Evolutionary conservation across 2,329 filamentous ascomycete species (phyloP).

Genomic region (Monosporascus sp.): DNA sequence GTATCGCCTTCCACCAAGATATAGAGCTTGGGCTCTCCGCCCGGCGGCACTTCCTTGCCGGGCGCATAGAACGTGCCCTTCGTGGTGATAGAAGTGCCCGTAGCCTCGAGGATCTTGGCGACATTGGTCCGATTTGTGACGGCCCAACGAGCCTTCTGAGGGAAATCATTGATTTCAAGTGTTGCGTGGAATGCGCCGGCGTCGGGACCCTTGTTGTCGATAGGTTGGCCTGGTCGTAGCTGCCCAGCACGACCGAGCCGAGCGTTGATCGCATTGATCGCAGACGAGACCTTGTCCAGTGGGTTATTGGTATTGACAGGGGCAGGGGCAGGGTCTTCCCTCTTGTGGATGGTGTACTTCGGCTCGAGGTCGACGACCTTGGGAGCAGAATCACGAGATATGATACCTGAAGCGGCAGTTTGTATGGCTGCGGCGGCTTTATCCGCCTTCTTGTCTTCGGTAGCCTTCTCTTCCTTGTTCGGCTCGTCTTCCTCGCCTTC

Average conservation of each 20-base stretch:
- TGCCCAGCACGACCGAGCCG: conserved; percentile 86
- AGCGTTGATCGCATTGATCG: conserved; percentile 84
- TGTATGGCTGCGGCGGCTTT: conserved; percentile 62
- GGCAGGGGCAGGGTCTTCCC: conserved; percentile 49
- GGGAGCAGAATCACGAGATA: conserved; percentile 43
- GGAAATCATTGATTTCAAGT: conserved; percentile 98
- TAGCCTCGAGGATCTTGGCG: conserved; percentile 92
- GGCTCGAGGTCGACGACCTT: conserved; percentile 41
- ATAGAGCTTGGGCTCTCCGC: conserved; percentile 87
- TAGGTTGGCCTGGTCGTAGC: conserved; percentile 85
- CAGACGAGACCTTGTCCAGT: conserved; percentile 83
- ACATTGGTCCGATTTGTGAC: conserved; percentile 98
- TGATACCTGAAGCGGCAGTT: conserved; percentile 54
- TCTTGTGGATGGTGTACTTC: conserved; percentile 69
- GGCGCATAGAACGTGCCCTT: conserved; percentile 86
- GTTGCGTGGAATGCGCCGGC: conserved; percentile 96
- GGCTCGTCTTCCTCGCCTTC: conserved; percentile 78
- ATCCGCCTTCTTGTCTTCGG: conserved; percentile 66
- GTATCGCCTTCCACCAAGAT: conserved; percentile 98
- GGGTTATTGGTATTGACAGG: conserved; percentile 52
- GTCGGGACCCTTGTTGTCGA: conserved; percentile 97
- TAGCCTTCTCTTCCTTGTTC: conserved; percentile 63
- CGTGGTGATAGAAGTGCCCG: conserved; percentile 92
- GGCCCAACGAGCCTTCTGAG: conserved; percentile 96
- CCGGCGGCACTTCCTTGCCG: conserved; percentile 73